Base-by-base conservation (phyloP, 2,329 filamentous ascomycete genomes). In the Penicillium thymicola region DNA sequence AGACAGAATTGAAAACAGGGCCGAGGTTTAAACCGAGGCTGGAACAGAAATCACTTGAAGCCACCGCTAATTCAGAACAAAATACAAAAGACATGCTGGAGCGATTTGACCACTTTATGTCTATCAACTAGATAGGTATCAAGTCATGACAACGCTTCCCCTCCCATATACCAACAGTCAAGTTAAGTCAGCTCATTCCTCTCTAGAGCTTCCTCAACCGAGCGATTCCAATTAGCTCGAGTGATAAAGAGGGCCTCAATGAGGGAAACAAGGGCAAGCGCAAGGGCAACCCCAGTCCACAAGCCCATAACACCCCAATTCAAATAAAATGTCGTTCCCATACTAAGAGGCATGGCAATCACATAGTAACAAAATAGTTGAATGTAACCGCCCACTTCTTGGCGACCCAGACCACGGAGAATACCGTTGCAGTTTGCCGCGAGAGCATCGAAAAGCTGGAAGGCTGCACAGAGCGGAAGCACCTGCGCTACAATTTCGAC, bases 391-490 rank as follows among this genome's bases (percentile, higher is more conserved):
- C 93, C 93, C 55, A 97, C 86, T 61, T 91, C 87, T 74, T 97
- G 93, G 56, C 89, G 85, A 3, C 94, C 94, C 16, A 97, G 83
- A 13, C 93, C 93, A 41, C 94, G 84, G 28, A 97, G 81, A 38
- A 97, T 81, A 28, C 92, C 93, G 67, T 94, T 92, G 55, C 89
- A 91, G 38, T 88, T 88, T 3, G 89, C 84, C 0, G 89, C 85
- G 18, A 96, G 72, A 1, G 89, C 86, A 72, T 99, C 93, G 66
- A 95, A 92, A 25, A 96, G 82, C 72, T 97, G 92, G 81, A 97
- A 95, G 1, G 90, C 82, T 0, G 92, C 92, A 58, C 90, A 90
- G 3, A 97, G 76, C 0, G 92, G 92, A 36, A 97, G 81, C 3
- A 91, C 84, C 3, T 76, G 73, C 0, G 89, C 83, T 21, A 90